Conservation (phyloP, 2,329 filamentous ascomycete genomes). For the Erysiphe neolycopersici region DNA sequence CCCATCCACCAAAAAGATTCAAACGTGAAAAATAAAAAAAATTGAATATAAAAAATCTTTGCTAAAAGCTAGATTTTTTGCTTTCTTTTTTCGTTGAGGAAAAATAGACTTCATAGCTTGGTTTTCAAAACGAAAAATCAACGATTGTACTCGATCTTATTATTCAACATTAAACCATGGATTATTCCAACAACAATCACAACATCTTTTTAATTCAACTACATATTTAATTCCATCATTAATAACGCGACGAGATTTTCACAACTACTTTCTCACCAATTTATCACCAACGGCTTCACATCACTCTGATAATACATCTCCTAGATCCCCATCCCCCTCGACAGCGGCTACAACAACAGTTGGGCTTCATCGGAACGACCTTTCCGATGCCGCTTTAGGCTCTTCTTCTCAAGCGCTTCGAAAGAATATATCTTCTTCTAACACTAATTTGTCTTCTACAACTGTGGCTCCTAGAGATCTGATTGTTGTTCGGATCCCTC, state of each 20-base stretch:
- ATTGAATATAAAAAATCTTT: too few species aligned
- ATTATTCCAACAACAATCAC: background rate
- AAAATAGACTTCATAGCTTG: too few species aligned
- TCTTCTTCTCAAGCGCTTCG: slow-evolving; percentile 47
- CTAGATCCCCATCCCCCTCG: slow-evolving; percentile 30
- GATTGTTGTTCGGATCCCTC: slow-evolving; percentile 81
- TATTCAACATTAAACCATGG: background rate
- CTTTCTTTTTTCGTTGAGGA: too few species aligned
- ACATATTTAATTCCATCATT: background rate
- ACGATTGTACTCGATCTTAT: too few species aligned
- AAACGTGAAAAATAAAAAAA: too few species aligned
- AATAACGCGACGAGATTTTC: slow-evolving; percentile 24
- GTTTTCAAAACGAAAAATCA: too few species aligned
- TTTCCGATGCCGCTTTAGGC: slow-evolving; percentile 36
- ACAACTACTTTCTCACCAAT: slow-evolving; percentile 94
- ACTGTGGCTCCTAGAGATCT: slow-evolving; percentile 43
- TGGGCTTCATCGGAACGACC: slow-evolving; percentile 41
- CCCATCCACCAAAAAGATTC: slow-evolving; percentile 1
- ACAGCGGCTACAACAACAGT: slow-evolving; percentile 28
- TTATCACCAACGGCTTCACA: slow-evolving; percentile 80
- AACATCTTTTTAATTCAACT: background rate
- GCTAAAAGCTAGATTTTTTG: too few species aligned
- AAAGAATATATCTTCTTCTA: slow-evolving; percentile 25
- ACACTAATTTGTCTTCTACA: slow-evolving; percentile 24
- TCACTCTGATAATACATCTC: slow-evolving; percentile 13